phyloP scores from a whole-genome alignment of 441 rosid genomes.

The Gossypium davidsonii region DNA sequence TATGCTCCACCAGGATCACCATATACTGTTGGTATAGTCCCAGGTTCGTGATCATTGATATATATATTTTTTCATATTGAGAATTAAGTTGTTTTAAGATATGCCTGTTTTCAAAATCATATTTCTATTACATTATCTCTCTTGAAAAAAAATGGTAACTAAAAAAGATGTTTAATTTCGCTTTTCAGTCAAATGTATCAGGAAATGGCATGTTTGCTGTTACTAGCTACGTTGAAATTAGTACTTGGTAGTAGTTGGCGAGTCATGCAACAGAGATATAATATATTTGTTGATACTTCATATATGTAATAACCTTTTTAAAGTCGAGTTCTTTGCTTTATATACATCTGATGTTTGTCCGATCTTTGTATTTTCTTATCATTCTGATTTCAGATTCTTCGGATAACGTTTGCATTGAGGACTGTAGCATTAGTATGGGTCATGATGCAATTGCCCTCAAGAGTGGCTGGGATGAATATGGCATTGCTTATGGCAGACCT shows the following conservation, averaged over 20 bases:
- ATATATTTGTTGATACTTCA: no score
- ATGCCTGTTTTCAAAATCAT: background rate
- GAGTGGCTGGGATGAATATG: conserved; percentile 94
- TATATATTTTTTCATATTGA: background rate
- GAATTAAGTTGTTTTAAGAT: background rate
- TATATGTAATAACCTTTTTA: background rate
- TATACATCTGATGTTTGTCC: background rate
- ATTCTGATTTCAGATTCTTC: conserved; percentile 63
- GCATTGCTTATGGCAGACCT: conserved; percentile 60
- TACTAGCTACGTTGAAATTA: background rate
- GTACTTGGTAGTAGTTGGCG: background rate
- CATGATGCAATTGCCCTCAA: conserved; percentile 69
- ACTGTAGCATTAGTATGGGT: conserved; percentile 59
- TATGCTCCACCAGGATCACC: conserved; percentile 59
- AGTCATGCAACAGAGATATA: background rate
- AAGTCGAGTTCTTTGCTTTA: background rate
- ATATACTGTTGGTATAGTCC: conserved; percentile 64
- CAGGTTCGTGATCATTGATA: conserved; percentile 44
- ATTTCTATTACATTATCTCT: background rate
- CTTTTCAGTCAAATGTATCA: background rate
- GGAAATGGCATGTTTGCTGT: background rate
- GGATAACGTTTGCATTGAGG: conserved; percentile 69
- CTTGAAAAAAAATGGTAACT: background rate
- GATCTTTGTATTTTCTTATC: background rate
- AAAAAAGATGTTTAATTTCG: background rate